These are phyloP conservation scores for Eucalyptus polyanthemos DNA, from an alignment of 345 rosid species.

Conservation along the genomic window DNA sequence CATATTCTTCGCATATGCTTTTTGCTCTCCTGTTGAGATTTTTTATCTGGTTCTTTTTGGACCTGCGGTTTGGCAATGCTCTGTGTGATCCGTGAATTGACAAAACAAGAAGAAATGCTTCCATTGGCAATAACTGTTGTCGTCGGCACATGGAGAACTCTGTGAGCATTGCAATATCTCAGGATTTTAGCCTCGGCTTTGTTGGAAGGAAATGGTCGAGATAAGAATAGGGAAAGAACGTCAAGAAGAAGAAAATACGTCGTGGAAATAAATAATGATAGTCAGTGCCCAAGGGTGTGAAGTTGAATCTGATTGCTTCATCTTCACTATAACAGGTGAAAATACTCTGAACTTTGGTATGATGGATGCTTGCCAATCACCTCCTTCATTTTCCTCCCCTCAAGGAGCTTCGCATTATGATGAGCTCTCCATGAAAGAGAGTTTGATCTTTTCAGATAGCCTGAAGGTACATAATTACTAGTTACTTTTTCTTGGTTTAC, in stretches of 20 bases:
- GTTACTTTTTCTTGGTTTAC: background rate
- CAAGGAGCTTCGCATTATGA: slow-evolving; percentile 44
- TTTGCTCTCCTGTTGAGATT: background rate
- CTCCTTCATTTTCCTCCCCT: slow-evolving; percentile 10
- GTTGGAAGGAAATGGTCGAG: background rate
- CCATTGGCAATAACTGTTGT: background rate
- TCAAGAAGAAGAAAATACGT: background rate
- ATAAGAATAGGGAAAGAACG: background rate
- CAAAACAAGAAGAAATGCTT: background rate
- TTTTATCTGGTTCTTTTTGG: background rate
- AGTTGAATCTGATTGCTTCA: background rate
- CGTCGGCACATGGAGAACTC: background rate
- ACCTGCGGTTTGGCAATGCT: background rate
- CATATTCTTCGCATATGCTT: background rate
- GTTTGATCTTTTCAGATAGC: slow-evolving; percentile 56
- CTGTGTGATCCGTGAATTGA: background rate
- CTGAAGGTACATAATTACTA: slow-evolving; percentile 26
- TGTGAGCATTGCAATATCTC: background rate
- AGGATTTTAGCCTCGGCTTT: background rate
- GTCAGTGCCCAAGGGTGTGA: background rate
- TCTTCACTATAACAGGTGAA: background rate
- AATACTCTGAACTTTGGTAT: background rate
- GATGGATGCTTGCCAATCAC: background rate
- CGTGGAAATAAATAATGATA: background rate
- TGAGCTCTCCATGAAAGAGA: slow-evolving; percentile 60